phyloP scores from a whole-genome alignment of 1,139 yeast genomes.

The Hyphopichia pseudoburtonii region DNA sequence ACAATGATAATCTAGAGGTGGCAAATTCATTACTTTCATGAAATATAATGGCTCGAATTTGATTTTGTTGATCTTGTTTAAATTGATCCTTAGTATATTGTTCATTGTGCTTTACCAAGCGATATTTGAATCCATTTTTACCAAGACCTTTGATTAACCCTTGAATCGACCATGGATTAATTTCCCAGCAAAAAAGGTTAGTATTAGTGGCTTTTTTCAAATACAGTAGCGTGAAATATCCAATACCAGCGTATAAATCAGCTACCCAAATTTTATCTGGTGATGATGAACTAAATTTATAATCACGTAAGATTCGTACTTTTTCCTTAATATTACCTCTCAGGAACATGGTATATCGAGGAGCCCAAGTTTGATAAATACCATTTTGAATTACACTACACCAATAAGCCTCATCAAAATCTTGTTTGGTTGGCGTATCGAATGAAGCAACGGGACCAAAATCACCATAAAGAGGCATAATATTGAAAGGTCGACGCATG shows the following conservation, averaged over 20 bases:
- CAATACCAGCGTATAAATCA: constrained; percentile 84
- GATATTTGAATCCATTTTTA: constrained; percentile 42
- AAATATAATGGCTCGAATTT: constrained; percentile 42
- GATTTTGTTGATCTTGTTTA: constrained; percentile 8
- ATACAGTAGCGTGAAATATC: constrained; percentile 78
- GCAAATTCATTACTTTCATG: constrained; percentile 63
- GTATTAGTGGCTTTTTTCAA: constrained; percentile 48
- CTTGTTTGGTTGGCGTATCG: constrained; percentile 39
- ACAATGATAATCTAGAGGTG: constrained; percentile 33
- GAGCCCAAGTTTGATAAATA: constrained; percentile 80
- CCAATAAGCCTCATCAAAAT: constrained; percentile 65
- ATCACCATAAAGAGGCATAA: constrained; percentile 62
- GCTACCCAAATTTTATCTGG: constrained; percentile 47
- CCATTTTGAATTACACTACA: constrained; percentile 72
- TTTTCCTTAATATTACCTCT: constrained; percentile 89
- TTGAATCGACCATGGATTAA: constrained; percentile 82
- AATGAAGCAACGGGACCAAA: constrained; percentile 50
- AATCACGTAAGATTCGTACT: constrained; percentile 53
- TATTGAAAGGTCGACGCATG: constrained; percentile 63
- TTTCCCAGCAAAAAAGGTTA: constrained; percentile 72
- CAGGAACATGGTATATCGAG: constrained; percentile 82
- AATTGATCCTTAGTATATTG: constrained; percentile 19
- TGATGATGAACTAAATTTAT: constrained; percentile 13
- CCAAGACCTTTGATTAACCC: constrained; percentile 62
- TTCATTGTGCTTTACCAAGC: constrained; percentile 31